A percentile compares a stretch with the other conserved stretches of the same genome.
Evolutionary conservation across 306 rosid genomes (phyloP).

Genomic region (Ormosia semicastrata): DNA sequence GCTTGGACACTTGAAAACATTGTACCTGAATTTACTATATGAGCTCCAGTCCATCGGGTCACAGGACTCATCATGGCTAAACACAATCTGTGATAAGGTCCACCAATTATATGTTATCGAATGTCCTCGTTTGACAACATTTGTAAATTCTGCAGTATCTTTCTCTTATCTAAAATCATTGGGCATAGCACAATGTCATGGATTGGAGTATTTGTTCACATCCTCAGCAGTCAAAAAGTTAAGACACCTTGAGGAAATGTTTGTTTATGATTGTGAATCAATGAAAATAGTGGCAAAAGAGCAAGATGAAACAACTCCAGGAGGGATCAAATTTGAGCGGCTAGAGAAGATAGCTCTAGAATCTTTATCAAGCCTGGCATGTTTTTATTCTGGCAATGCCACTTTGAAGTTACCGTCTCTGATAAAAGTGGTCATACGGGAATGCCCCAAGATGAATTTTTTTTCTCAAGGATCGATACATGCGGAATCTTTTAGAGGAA

Average conservation of each 20-base stretch:
- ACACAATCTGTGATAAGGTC: not conserved
- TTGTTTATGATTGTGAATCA: fast-evolving
- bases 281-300: slow-evolving; percentile 15
- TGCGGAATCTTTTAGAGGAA: not conserved
- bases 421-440: not conserved
- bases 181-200: fast-evolving
- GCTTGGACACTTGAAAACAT: not conserved
- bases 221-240: not conserved
- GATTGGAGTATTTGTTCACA: slow-evolving; percentile 16
- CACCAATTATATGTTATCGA: fast-evolving
- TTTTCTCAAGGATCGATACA: not conserved
- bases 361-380: not conserved
- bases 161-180: not conserved
- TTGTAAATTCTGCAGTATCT: not conserved
- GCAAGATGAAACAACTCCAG: not conserved
- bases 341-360: not conserved
- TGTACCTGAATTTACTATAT: fast-evolving
- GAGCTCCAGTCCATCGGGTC: not conserved
- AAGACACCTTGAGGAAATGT: not conserved
- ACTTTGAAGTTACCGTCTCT: slow-evolving; percentile 5
- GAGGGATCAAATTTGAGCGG: not conserved
- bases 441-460: slow-evolving; percentile 4
- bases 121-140: slow-evolving; percentile 7
- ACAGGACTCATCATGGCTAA: not conserved
- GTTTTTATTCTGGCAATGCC: not conserved